Percentiles rank a stretch among this genome's conserved stretches.
These are phyloP conservation scores for Pseudoturritis turrita DNA, from an alignment of 345 rosid genomes.

Conservation along the genomic window DNA sequence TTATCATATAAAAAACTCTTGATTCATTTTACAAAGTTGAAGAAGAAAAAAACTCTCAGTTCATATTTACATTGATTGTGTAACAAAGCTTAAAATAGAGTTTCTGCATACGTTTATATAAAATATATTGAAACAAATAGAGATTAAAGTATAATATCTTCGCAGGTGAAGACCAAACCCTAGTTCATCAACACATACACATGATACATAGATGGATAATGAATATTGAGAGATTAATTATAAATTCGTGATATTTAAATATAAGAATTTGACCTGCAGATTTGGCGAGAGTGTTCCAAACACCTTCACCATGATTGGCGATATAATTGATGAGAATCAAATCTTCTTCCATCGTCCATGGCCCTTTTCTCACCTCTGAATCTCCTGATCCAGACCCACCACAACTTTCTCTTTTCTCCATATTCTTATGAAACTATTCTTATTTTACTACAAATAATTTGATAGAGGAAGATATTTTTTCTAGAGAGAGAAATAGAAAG, in stretches of 20 bases:
- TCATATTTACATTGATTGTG: neutral
- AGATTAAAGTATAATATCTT: neutral
- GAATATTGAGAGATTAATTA: neutral
- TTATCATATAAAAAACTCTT: neutral
- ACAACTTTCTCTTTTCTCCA: neutral
- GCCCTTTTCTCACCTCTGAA: slow-evolving; percentile 79
- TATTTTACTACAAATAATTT: neutral
- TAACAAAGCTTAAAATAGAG: neutral
- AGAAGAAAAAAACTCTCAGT: no score
- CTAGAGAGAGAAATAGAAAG: neutral
- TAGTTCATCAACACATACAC: neutral
- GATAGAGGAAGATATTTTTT: neutral
- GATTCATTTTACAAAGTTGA: no score
- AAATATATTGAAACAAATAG: neutral
- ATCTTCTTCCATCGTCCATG: slow-evolving; percentile 94
- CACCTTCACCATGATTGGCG: slow-evolving; percentile 77
- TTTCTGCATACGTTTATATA: neutral
- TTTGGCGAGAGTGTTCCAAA: slow-evolving; percentile 83
- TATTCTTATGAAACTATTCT: neutral
- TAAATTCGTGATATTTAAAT: neutral
- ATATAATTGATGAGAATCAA: slow-evolving; percentile 72
- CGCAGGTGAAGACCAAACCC: neutral
- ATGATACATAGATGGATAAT: neutral
- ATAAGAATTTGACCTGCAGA: slow-evolving; percentile 48
- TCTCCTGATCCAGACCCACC: slow-evolving; percentile 58